phyloP scores from a whole-genome alignment of 352 stramenopile species.

The Globisporangium barbulae region DNA sequence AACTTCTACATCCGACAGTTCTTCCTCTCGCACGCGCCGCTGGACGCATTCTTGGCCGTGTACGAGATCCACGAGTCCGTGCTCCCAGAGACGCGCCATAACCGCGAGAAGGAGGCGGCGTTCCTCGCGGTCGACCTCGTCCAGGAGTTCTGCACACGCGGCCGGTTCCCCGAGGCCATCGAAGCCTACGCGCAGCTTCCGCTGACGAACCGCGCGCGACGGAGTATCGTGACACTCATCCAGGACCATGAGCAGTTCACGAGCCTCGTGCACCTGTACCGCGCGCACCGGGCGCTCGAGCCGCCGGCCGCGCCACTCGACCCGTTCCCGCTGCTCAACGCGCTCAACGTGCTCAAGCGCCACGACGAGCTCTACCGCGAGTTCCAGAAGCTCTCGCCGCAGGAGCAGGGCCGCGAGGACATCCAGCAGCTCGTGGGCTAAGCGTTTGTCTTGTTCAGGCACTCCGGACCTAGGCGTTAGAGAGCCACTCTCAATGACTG shows the following conservation, averaged over 20 bases:
- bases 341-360: constrained; percentile 41
- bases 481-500: neutral
- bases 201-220: constrained; percentile 26
- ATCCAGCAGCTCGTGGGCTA: constrained; percentile 42
- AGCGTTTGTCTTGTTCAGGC: neutral
- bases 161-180: constrained; percentile 53
- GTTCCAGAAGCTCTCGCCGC: constrained; percentile 41
- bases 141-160: constrained; percentile 52
- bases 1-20: constrained; percentile 67
- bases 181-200: constrained; percentile 42
- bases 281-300: constrained; percentile 31
- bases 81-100: neutral
- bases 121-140: constrained; percentile 29
- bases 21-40: constrained; percentile 43
- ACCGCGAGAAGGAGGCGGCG: constrained; percentile 20
- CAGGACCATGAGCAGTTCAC: constrained; percentile 57
- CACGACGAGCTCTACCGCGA: constrained; percentile 41
- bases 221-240: constrained; percentile 33
- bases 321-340: constrained; percentile 38
- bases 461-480: neutral
- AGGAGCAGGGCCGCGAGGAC: constrained; percentile 45
- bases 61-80: constrained; percentile 22
- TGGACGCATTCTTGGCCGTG: constrained; percentile 37
- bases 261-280: constrained; percentile 44
- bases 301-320: constrained; percentile 32